Evolutionary conservation across 1,139 yeast genomes (phyloP), one percentile per base, ranked within the genome.

Genomic region (Saccharomyces hybrid): DNA sequence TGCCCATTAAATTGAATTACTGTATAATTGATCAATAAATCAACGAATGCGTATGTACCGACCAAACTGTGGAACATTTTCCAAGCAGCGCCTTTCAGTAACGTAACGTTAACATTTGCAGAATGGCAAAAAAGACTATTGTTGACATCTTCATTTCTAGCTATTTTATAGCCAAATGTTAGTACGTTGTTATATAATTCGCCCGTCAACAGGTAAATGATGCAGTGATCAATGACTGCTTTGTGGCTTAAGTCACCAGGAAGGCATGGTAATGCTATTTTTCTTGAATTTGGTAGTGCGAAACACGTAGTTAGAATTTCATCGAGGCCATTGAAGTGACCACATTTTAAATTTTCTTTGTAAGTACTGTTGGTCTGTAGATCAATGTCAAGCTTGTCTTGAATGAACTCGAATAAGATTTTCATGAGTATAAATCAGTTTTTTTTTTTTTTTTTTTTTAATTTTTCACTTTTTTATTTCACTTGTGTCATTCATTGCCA

Each of bases 101-200:
- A 47, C 4, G 62, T 48, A 2, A 61, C 64, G 52, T 57, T 59
- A 1, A 59, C 32, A 52, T 67, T 68, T 2, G 58, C 57, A 8
- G 57, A 57, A 9, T 48, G 52, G 46, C 69, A 64, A 47, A 61
- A 63, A 2, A 66, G 53, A 4, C 53, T 52, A 5, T 60, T 49
- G n/a, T 50, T 50, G 3, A 65, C 59, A 41, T 57, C 51, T 20
- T 56, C 52, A 32, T 54, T 56, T 14, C 55, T 57, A 1, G 62
- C 67, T 14, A 65, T 50, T 27, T 54, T 51, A 50, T 67, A 65
- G 2, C 71, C 70, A 54, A 54, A 59, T 1, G 65, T 53, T 6
- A 70, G 47, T 0, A 68, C 63, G 53, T 67, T 66, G 26, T 58
- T 56, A 3, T 44, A 50, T 8, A 61, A 48, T 6, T 57, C 51